A percentile compares a stretch with the other conserved stretches of the same genome.
Conservation (phyloP, 2,329 filamentous ascomycete genomes). For the Xylaria sp. region DNA sequence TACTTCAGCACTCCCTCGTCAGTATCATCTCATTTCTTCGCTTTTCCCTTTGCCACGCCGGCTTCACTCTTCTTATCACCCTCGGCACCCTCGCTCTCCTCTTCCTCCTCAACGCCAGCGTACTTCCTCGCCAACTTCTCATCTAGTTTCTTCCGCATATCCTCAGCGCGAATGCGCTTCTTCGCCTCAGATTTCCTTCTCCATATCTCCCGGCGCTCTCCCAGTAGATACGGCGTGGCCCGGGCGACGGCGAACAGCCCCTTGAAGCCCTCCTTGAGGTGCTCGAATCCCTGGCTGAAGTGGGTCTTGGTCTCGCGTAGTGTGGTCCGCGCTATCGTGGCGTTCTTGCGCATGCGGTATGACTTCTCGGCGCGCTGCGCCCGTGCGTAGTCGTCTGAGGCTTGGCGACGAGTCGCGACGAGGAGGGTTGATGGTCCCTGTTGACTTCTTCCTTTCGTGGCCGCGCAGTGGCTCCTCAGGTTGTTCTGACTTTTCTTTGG, state of each 20-base stretch:
- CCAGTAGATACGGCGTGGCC: constrained; percentile 44
- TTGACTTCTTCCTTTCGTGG: constrained; percentile 35
- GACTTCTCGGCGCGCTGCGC: constrained; percentile 49
- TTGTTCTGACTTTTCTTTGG: neutral
- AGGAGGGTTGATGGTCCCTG: constrained; percentile 52
- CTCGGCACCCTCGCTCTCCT: neutral
- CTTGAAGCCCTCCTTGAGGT: constrained; percentile 45
- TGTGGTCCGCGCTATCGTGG: constrained; percentile 46
- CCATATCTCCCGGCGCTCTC: constrained; percentile 45
- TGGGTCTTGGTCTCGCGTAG: constrained; percentile 48
- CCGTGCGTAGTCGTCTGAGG: constrained; percentile 46
- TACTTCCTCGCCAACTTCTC: constrained; percentile 33
- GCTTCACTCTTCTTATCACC: neutral
- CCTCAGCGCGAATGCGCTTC: constrained; percentile 40
- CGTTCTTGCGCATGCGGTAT: constrained; percentile 50
- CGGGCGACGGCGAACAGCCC: constrained; percentile 42
- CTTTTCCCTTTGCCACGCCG: neutral
- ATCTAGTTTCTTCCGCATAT: constrained; percentile 46
- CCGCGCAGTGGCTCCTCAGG: neutral
- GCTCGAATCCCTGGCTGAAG: constrained; percentile 44
- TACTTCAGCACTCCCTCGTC: neutral
- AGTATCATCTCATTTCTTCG: neutral
- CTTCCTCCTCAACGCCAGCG: neutral
- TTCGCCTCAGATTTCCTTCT: constrained; percentile 40
- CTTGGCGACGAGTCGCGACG: constrained; percentile 45